Evolutionary conservation across 2,329 filamentous ascomycete species (phyloP).

Genomic region (Sporothrix brunneoviolacea): DNA sequence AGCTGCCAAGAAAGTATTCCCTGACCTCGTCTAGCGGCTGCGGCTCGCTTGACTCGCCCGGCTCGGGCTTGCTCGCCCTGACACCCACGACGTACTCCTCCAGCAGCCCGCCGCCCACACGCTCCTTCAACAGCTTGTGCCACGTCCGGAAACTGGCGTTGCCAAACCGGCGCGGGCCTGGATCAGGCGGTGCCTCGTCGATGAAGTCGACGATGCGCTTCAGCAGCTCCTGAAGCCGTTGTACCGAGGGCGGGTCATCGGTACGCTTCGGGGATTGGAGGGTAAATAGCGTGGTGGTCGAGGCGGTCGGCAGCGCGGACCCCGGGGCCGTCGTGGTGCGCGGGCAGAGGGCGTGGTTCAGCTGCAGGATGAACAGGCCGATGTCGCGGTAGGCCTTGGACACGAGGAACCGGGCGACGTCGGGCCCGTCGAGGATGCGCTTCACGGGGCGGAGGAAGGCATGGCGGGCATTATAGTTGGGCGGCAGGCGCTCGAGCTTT

Average conservation of each 20-base stretch:
- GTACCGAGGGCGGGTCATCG: conserved; percentile 50
- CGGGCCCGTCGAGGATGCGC: conserved; percentile 74
- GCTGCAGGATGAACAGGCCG: conserved; percentile 77
- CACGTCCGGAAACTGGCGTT: conserved; percentile 87
- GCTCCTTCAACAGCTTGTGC: conserved; percentile 61
- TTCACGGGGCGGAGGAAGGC: conserved; percentile 66
- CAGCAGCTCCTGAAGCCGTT: conserved; percentile 60
- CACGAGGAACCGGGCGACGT: conserved; percentile 73
- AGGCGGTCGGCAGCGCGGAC: conserved; percentile 24
- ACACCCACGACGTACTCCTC: conserved; percentile 43
- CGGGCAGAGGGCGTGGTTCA: conserved; percentile 82
- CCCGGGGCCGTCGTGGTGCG: conserved; percentile 35
- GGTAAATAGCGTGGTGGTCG: conserved; percentile 39
- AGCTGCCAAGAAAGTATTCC: conserved; percentile 75
- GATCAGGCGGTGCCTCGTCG: conserved; percentile 73
- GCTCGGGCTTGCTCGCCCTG: too few species aligned
- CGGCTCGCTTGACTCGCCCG: conserved; percentile 20
- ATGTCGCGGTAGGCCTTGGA: conserved; percentile 84
- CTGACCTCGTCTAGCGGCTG: conserved; percentile 54
- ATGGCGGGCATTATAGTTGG: conserved; percentile 29
- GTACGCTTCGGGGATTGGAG: conserved; percentile 30
- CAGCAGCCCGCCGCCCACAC: conserved; percentile 48
- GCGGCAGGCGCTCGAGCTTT: conserved; percentile 40
- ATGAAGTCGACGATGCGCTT: conserved; percentile 59
- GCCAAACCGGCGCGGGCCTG: conserved; percentile 81